These are phyloP conservation scores for Cercospora sojina DNA, from an alignment of 2,329 filamentous ascomycete species.

Conservation along the genomic window DNA sequence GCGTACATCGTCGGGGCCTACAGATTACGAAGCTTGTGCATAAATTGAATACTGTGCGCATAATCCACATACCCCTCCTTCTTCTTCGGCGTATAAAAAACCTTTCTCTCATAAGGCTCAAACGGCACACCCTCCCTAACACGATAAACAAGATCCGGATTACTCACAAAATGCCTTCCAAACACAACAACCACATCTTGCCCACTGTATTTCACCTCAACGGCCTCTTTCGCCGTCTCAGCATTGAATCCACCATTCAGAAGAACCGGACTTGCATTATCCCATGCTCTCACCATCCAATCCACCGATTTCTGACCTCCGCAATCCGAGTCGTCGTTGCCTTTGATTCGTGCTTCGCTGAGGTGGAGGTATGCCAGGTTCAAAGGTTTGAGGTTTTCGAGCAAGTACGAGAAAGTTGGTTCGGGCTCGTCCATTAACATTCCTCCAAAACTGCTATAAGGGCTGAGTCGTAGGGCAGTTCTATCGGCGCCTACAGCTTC, in stretches of 20 bases:
- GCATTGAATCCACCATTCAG: conserved; percentile 46
- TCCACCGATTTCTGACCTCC: conserved; percentile 40
- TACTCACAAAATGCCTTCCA: conserved; percentile 51
- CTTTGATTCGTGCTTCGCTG: conserved; percentile 57
- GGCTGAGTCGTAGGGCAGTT: conserved; percentile 57
- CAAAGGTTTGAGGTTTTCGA: conserved; percentile 49
- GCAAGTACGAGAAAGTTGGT: conserved; percentile 60
- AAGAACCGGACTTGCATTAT: conserved; percentile 48
- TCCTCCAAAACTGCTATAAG: conserved; percentile 59
- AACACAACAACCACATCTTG: conserved; percentile 48
- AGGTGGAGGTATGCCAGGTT: conserved; percentile 61
- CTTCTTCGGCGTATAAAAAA: conserved; percentile 46
- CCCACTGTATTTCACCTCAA: conserved; percentile 39
- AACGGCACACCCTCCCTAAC: conserved; percentile 45
- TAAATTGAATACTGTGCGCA: not conserved
- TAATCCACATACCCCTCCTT: conserved; percentile 43
- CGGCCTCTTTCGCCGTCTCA: conserved; percentile 38
- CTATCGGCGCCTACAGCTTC: conserved; percentile 46
- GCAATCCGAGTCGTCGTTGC: conserved; percentile 40
- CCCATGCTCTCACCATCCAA: conserved; percentile 49
- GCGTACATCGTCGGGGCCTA: too few relatives aligned
- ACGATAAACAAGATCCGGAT: conserved; percentile 50
- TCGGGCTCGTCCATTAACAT: conserved; percentile 62
- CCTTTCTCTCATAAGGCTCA: conserved; percentile 44
- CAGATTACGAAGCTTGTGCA: not conserved